Conservation (phyloP, 768 basidiomycete genomes). For the Tremella mesenterica region DNA sequence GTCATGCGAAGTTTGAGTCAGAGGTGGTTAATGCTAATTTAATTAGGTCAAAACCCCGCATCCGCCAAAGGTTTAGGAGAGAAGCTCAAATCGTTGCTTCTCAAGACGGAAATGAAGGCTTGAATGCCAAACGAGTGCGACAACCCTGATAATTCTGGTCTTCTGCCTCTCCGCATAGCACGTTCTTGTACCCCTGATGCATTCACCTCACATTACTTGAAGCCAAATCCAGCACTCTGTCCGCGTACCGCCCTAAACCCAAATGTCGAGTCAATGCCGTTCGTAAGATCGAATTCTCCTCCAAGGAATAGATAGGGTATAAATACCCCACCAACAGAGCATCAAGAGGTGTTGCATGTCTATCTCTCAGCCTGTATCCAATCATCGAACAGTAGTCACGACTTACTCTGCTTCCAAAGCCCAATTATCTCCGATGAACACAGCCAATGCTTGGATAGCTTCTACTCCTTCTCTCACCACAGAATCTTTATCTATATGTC, state of each 20-base stretch:
- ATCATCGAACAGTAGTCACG: neutral
- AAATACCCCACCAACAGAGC: conserved; percentile 30
- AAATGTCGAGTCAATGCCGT: neutral
- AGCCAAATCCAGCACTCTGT: neutral
- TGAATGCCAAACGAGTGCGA: neutral
- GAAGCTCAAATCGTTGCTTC: conserved; percentile 53
- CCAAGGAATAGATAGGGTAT: conserved; percentile 16
- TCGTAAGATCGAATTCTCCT: neutral
- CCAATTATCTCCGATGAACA: conserved; percentile 13
- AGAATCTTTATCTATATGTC: conserved; percentile 17
- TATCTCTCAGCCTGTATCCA: conserved; percentile 1
- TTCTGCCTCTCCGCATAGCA: neutral
- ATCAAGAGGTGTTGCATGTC: conserved; percentile 31
- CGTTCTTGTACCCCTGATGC: neutral
- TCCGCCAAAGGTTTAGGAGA: conserved; percentile 55
- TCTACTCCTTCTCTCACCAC: conserved; percentile 15
- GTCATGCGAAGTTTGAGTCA: too few species aligned
- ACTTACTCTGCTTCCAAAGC: conserved; percentile 31
- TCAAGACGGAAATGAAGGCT: conserved; percentile 1
- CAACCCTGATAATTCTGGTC: neutral
- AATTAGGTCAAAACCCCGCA: conserved; percentile 68
- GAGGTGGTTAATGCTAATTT: conserved; percentile 46
- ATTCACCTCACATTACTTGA: neutral
- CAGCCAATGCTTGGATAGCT: conserved; percentile 9
- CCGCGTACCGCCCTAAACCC: neutral